Evolutionary conservation across 441 rosid genomes (phyloP).

Genomic region (Pelargonium australe): DNA sequence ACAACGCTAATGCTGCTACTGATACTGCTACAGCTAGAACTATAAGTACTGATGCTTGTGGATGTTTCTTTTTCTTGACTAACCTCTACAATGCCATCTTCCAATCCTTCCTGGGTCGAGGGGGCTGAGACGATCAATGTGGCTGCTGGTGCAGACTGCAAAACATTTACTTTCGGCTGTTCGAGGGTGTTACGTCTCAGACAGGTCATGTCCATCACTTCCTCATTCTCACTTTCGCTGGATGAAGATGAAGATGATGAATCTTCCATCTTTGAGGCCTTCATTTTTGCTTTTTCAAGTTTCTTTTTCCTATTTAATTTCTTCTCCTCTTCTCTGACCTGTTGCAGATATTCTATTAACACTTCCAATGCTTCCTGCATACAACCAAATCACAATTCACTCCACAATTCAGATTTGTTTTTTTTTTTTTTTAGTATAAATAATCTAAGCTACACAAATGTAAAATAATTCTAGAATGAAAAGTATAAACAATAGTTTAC

Average conservation of each 20-base stretch:
- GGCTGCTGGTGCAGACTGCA: conserved; percentile 10
- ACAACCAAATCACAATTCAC: not conserved
- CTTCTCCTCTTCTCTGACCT: conserved; percentile 53
- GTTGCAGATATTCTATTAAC: conserved; percentile 39
- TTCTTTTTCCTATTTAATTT: conserved; percentile 46
- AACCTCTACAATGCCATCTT: conserved; percentile 5
- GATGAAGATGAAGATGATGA: conserved; percentile 40
- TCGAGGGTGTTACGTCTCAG: conserved; percentile 21
- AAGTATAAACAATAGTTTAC: no score
- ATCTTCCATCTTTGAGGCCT: conserved; percentile 28
- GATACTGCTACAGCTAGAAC: not conserved
- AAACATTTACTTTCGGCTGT: conserved; percentile 9
- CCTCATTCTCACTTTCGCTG: conserved; percentile 44
- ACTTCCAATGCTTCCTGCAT: conserved; percentile 54
- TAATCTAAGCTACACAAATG: no score
- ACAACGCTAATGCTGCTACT: not conserved
- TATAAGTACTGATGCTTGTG: not conserved
- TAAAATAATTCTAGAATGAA: no score
- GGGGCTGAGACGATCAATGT: not conserved
- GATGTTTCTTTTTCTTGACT: conserved; percentile 7
- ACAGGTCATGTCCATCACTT: conserved; percentile 39
- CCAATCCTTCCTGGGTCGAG: not conserved
- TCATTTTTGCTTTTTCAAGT: conserved; percentile 40
- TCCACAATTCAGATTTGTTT: not conserved
- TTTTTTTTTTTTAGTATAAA: no score